These are phyloP conservation scores for Fusarium sp. DNA, from an alignment of 2,329 filamentous ascomycete genomes.

Conservation along the genomic window DNA sequence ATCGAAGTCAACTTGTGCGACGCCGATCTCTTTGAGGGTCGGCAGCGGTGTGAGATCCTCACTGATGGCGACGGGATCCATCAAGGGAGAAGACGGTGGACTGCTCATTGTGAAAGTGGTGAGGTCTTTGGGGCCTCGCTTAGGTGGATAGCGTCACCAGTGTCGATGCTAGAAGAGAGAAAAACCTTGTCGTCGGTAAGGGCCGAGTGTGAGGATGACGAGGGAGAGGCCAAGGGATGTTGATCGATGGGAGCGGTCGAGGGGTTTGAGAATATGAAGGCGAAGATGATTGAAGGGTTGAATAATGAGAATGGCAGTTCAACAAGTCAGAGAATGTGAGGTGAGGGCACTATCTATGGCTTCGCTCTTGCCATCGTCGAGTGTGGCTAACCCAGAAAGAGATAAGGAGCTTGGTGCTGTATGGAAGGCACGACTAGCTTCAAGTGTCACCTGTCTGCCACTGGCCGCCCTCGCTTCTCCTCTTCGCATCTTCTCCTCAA, in stretches of 20 bases:
- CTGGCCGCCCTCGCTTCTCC: conserved; percentile 11
- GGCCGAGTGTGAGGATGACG: not conserved
- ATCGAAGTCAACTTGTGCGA: conserved; percentile 72
- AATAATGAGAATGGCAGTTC: not conserved
- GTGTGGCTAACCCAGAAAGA: conserved; percentile 33
- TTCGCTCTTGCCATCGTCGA: conserved; percentile 22
- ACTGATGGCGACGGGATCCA: conserved; percentile 64
- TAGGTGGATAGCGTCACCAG: not conserved
- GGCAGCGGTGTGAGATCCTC: conserved; percentile 71
- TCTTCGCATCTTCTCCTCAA: conserved; percentile 27
- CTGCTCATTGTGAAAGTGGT: conserved; percentile 38
- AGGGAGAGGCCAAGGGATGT: conserved; percentile 17
- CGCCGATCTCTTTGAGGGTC: conserved; percentile 66
- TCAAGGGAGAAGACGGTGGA: conserved; percentile 61
- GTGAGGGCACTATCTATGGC: conserved; percentile 8
- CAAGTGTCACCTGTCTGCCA: conserved; percentile 19
- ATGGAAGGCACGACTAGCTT: conserved; percentile 18
- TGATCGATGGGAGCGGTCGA: conserved; percentile 12
- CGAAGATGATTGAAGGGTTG: not conserved
- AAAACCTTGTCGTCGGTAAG: conserved; percentile 11
- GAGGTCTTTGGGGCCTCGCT: not conserved
- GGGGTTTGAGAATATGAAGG: not conserved
- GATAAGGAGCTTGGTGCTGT: conserved; percentile 17
- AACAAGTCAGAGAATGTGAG: not conserved
- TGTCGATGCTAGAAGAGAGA: conserved; percentile 10